These are phyloP conservation scores for Candida quercuum DNA, from an alignment of 805 yeast genomes.

Conservation along the genomic window DNA sequence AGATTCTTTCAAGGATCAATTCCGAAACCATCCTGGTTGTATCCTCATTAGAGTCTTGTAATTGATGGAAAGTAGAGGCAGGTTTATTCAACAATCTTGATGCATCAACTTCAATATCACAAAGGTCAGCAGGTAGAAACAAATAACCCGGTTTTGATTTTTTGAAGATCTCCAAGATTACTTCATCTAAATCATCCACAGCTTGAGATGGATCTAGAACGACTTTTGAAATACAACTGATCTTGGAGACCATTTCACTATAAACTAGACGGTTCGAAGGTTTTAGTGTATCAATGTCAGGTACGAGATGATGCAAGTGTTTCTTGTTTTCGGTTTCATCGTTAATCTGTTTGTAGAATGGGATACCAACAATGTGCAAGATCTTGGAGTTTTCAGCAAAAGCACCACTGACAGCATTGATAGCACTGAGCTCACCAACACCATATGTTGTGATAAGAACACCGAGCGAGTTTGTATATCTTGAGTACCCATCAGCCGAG, in stretches of 20 bases:
- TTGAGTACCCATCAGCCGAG: constrained; percentile 85
- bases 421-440: constrained; percentile 83
- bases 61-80: constrained; percentile 25
- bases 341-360: constrained; percentile 25
- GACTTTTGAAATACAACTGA: constrained; percentile 51
- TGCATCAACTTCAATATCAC: constrained; percentile 37
- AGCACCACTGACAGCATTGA: constrained; percentile 80
- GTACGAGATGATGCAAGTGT: constrained; percentile 58
- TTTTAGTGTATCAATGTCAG: constrained; percentile 38
- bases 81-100: constrained; percentile 26
- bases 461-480: constrained; percentile 58
- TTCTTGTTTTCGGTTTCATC: constrained; percentile 20
- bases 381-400: constrained; percentile 78
- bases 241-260: constrained; percentile 52
- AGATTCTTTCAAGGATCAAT: constrained; percentile 43
- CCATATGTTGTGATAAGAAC: constrained; percentile 69
- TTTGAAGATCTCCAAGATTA: constrained; percentile 48
- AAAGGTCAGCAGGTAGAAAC: constrained; percentile 69
- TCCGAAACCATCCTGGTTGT: constrained; percentile 33
- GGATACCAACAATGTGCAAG: constrained; percentile 78
- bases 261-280: constrained; percentile 65
- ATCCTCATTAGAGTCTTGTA: constrained; percentile 15
- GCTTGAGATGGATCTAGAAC: constrained; percentile 41
- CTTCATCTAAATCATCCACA: constrained; percentile 59
- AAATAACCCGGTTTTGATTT: constrained; percentile 78